Evolutionary conservation across 495 filamentous ascomycete species (phyloP), one percentile per base, ranked within the genome.

Genomic region (Trichoderma virens): DNA sequence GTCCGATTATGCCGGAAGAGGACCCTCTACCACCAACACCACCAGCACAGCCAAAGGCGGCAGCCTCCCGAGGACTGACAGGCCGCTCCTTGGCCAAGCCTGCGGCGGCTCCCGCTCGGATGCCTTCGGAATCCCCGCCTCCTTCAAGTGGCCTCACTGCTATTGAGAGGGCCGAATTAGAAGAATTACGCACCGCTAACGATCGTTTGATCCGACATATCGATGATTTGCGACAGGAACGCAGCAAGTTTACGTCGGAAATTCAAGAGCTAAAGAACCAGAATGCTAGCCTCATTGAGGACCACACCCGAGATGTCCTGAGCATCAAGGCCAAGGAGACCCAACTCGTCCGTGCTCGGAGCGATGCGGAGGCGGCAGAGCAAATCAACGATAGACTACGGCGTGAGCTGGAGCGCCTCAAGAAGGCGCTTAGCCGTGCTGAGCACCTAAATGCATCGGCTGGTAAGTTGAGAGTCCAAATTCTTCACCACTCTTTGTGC

Each of bases 241-340:
- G 89, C 51, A 81, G 86, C 20, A 90, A 85, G 65, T 79, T 93
- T 11, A 82, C 81, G 47, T 92, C 89, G 0, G 89, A 93, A 66
- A 84, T 97, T 59, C 87, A 89, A 62, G 93, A 97, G 71, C 80
- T 97, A 2, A 91, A 93, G 73, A 92, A 96, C 67, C 89, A 97
- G 70, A 98, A 99, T 68, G 94, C 95, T 18, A 89, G 96, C 67
- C 81, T 98, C 18, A 98, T 98, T 61, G 95, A 99, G 76, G 94
- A 98, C 68, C 93, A 97, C 70, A 99, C 95, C 2, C 80, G 93
- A 61, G 94, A 98, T 71, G 90, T 97, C 11, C 82, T 99, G 25
- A 91, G 90, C 67, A 93, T 98, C 75, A 97, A 97, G 68, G 95
- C 95, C 38, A 99, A 99, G 74, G 95, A 98, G 73, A 97, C 95